A percentile compares a stretch with the other conserved stretches of the same genome.
phyloP scores from a whole-genome alignment of 805 yeast genomes.

The Lipomyces sp. region DNA sequence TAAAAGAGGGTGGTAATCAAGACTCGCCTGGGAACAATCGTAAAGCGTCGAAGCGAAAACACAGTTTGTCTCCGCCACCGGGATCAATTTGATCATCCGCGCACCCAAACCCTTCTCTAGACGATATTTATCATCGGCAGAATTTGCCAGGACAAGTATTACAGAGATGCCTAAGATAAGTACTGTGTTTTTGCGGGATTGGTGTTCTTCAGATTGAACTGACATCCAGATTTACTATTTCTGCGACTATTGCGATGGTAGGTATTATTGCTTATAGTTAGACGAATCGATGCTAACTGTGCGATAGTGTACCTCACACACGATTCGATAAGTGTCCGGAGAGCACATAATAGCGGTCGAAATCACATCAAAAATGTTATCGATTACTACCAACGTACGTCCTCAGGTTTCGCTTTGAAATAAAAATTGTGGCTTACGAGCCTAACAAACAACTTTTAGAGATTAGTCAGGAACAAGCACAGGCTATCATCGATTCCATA shows the following conservation, averaged over 20 bases:
- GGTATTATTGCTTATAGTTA: constrained; percentile 28
- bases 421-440: neutral
- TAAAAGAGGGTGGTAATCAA: neutral
- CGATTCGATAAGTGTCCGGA: constrained; percentile 84
- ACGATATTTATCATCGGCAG: neutral
- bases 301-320: constrained; percentile 72
- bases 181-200: constrained; percentile 15
- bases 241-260: constrained; percentile 80
- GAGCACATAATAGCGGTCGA: constrained; percentile 76
- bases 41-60: neutral
- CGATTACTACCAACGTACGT: constrained; percentile 67
- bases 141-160: neutral
- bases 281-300: neutral
- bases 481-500: constrained; percentile 34
- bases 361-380: constrained; percentile 74
- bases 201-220: neutral
- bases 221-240: constrained; percentile 37
- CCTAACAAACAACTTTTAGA: constrained; percentile 14
- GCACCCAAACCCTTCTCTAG: neutral
- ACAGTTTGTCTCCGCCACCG: neutral
- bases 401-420: neutral
- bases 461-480: constrained; percentile 37
- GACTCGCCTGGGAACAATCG: neutral
- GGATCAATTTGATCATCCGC: neutral
- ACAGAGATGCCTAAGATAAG: constrained; percentile 42